phyloP scores from a whole-genome alignment of 495 filamentous ascomycete genomes.

The Neurospora sublineolata region DNA sequence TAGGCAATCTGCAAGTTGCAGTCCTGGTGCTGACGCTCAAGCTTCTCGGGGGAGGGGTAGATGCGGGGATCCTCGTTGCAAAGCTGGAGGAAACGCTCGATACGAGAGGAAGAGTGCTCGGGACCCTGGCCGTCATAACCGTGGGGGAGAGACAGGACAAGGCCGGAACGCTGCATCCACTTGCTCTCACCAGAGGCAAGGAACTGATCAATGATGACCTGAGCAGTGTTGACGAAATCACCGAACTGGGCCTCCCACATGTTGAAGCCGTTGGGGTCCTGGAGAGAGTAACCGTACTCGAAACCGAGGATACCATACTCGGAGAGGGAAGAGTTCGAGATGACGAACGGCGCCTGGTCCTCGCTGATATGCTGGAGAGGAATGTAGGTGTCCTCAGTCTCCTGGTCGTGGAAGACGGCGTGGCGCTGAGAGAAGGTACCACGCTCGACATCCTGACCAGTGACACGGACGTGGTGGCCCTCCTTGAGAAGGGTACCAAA shows the following conservation, averaged over 20 bases:
- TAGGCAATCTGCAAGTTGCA: slow-evolving; percentile 98
- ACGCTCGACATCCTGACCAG: slow-evolving; percentile 97
- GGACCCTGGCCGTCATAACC: slow-evolving; percentile 98
- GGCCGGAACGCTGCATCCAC: slow-evolving; percentile 93
- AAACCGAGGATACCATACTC: slow-evolving; percentile 94
- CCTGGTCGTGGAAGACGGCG: slow-evolving; percentile 93
- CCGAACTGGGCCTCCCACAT: slow-evolving; percentile 99
- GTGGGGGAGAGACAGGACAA: slow-evolving; percentile 89
- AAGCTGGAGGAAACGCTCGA: slow-evolving; percentile 94
- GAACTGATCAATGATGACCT: slow-evolving; percentile 98
- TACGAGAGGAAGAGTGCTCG: slow-evolving; percentile 93
- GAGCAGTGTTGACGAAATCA: slow-evolving; percentile 98
- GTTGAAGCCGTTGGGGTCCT: slow-evolving; percentile 89
- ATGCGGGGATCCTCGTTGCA: slow-evolving; percentile 95
- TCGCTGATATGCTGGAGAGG: slow-evolving; percentile 80
- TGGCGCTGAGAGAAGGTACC: slow-evolving; percentile 99
- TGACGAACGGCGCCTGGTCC: slow-evolving; percentile 85
- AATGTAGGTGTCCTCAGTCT: slow-evolving; percentile 82
- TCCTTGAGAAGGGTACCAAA: slow-evolving; percentile 85
- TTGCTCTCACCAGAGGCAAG: slow-evolving; percentile 94
- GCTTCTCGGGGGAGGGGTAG: slow-evolving; percentile 75
- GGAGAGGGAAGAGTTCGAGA: slow-evolving; percentile 92
- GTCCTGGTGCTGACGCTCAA: slow-evolving; percentile 96
- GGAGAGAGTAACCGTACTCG: slow-evolving; percentile 96
- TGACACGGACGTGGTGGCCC: slow-evolving; percentile 92